Conservation (phyloP, 2,329 filamentous ascomycete genomes). For the Colletotrichum tofieldiae region DNA sequence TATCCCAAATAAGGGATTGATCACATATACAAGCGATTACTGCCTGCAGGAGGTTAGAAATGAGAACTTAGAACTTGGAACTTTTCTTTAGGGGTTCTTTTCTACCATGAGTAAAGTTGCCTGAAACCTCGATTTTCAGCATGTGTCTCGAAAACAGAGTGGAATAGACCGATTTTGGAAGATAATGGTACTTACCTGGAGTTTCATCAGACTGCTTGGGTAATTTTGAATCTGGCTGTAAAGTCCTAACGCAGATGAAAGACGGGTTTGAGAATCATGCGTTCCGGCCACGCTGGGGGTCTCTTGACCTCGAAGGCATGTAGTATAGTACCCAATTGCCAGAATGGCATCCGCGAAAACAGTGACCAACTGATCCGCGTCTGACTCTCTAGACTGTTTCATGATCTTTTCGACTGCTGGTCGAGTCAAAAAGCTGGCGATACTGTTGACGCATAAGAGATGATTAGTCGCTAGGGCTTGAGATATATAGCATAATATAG, state of each 20-base stretch:
- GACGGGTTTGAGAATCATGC: neutral
- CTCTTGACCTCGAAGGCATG: constrained; percentile 16
- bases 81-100: neutral
- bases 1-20: constrained; percentile 24
- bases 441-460: neutral
- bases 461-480: neutral
- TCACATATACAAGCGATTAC: constrained; percentile 30
- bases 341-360: constrained; percentile 19
- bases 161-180: too few relatives aligned
- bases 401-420: constrained; percentile 13
- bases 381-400: constrained; percentile 7
- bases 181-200: constrained; percentile 7
- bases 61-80: too few relatives aligned
- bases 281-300: neutral
- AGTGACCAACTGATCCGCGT: neutral
- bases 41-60: constrained; percentile 8
- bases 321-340: constrained; percentile 19
- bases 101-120: constrained; percentile 13
- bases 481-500: too few relatives aligned
- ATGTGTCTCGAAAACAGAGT: neutral
- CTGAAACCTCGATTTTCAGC: neutral
- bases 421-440: constrained; percentile 27
- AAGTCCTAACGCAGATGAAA: neutral
- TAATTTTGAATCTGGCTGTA: neutral
- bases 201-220: constrained; percentile 25